Base-by-base conservation (phyloP, 441 rosid genomes). In the Breynia disticha region DNA sequence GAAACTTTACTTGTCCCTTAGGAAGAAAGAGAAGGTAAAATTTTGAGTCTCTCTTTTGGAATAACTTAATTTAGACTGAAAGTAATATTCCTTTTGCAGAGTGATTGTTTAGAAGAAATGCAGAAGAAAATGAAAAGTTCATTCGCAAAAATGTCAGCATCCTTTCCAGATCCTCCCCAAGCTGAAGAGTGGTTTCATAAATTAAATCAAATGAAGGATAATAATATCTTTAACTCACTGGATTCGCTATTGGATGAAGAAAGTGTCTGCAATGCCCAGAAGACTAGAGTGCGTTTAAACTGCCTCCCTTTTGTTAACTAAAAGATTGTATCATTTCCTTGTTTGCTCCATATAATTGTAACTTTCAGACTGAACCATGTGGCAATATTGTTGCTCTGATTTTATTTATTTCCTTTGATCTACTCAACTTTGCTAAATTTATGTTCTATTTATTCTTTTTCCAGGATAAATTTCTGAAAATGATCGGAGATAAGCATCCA, bases 381-480 rank as follows among this genome's bases (percentile, higher is more conserved):
- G 3, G 32, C 32, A 24, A 2, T 24, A 2, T 24, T 24, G 32
- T 24, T 24, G 7, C 1, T 44, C 47, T 44, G n/a, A 7, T 17
- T 13, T 1, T 14, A 16, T 44, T 14, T 39, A 2, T 39, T 9
- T 39, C 9, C 43, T 39, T 14, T 9, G 15, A 14, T 39, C 43
- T 14, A 4, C 43, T 39, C 43, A 8, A 9, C 43, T 61, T 41
- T 53, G 39, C 35, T 49, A 46, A 44, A 37, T 39, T 53, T 44
- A 16, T 52, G 14, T 46, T 24, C 3, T 24, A 24, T 24, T 24
- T 24, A 37, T 16, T 60, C 43, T 61, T 57, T 22, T 46, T 74
- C 57, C 83, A 91, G 98, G 94, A 84, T 63, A 71, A 76, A 55
- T 75, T 88, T 78, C 74, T 86, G 60, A 71, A 82, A 70, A 72